Conservation (phyloP, 2,329 filamentous ascomycete species). For the Fusarium sp. region DNA sequence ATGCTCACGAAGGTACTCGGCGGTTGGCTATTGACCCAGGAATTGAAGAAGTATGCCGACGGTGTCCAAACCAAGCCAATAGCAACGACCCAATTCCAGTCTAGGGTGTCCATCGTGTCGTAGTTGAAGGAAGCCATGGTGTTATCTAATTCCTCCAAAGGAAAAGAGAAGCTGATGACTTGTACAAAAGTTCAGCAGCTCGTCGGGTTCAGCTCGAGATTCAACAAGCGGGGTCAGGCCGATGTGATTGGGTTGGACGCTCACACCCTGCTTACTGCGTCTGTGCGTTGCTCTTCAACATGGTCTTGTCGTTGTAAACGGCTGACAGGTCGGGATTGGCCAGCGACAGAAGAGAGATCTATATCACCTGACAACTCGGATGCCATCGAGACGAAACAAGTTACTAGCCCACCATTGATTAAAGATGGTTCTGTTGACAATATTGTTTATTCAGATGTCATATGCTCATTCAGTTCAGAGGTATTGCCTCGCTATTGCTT, state of each 20-base stretch:
- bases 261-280: not conserved
- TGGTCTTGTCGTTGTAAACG: not conserved
- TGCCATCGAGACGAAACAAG: not conserved
- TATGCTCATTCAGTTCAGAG: not conserved
- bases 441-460: accelerated
- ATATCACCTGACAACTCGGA: not conserved
- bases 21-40: not conserved
- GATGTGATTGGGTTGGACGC: not conserved
- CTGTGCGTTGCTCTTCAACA: not conserved
- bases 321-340: not conserved
- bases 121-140: not conserved
- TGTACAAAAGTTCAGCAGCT: not conserved
- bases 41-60: not conserved
- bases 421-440: not conserved
- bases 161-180: not conserved
- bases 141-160: accelerated
- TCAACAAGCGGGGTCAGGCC: not conserved
- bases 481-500: too few relatives aligned
- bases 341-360: not conserved
- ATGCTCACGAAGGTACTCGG: not conserved
- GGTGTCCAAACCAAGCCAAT: not conserved
- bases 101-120: not conserved
- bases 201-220: not conserved
- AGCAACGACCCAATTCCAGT: accelerated
- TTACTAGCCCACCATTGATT: accelerated